These are phyloP conservation scores for Pichia sp. DNA, from an alignment of 1,139 yeast genomes.

Conservation along the genomic window DNA sequence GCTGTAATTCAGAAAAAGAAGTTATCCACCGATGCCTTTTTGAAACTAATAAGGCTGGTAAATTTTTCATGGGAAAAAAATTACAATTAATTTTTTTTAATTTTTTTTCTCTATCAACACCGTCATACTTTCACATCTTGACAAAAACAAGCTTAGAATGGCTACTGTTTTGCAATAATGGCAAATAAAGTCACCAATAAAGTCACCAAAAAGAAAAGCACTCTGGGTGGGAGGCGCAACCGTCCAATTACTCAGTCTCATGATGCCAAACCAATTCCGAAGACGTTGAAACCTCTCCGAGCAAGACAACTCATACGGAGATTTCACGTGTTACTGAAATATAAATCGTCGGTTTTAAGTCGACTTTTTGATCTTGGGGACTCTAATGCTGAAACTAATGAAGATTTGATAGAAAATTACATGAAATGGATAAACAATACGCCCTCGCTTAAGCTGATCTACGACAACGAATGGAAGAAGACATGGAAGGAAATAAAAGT, in stretches of 20 bases:
- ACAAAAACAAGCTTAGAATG: too few relatives aligned
- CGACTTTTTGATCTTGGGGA: slow-evolving; percentile 11
- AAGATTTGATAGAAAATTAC: slow-evolving; percentile 34
- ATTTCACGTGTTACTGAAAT: slow-evolving; percentile 59
- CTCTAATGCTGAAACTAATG: slow-evolving; percentile 15
- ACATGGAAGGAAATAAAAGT: slow-evolving; percentile 20
- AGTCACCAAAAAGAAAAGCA: slow-evolving; percentile 8
- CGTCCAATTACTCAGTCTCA: slow-evolving; percentile 8
- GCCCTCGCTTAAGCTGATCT: slow-evolving; percentile 4
- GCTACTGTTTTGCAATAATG: too few relatives aligned
- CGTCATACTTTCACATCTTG: too few relatives aligned
- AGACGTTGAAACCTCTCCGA: slow-evolving; percentile 56
- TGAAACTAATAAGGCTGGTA: too few relatives aligned
- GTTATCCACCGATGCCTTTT: too few relatives aligned
- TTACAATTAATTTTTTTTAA: too few relatives aligned
- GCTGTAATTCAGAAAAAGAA: too few relatives aligned
- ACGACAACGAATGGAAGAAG: slow-evolving; percentile 14
- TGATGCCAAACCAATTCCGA: slow-evolving; percentile 20
- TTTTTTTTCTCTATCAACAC: too few relatives aligned
- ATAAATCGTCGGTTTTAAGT: slow-evolving; percentile 40
- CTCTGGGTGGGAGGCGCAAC: slow-evolving; percentile 20
- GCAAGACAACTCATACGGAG: slow-evolving; percentile 66
- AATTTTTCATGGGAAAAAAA: not conserved
- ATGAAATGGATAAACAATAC: slow-evolving; percentile 9
- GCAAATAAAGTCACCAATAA: slow-evolving; percentile 3